Base-by-base conservation (phyloP, 2,329 filamentous ascomycete genomes). In the Colletotrichum gigasporum region DNA sequence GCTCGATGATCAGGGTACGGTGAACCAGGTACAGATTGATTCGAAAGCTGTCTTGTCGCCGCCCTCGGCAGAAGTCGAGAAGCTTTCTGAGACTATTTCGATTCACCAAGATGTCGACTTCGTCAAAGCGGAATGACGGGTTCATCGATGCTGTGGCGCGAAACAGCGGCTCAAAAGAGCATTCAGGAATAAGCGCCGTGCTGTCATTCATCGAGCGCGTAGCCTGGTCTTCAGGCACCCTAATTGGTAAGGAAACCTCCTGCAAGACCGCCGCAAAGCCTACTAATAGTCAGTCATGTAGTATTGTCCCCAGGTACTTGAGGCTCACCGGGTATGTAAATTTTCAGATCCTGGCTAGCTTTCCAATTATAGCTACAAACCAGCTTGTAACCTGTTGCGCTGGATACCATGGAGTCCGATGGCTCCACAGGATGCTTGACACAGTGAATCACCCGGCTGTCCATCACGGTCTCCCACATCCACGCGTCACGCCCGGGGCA, bases 11-110 rank as follows among this genome's bases (percentile, higher is more conserved):
- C 8, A 60, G 24, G 5, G 47, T 60, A 11, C 14, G 18, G 12
- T 35, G 14, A 1, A 53, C 45, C 12, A 60, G 18, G 26, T 42
- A 22, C 6, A 60, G 56, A 6, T 45, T 45, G 26, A 60, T 14
- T 9, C 11, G 48, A 22, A 60, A 53, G 45, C 30, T 53, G 14
- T 60, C 35, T 35, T 48, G 47, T 3, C 12, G 14, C 2, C 35
- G 16, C n/a, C 37, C 26, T 3, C 14, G 11, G 20, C 16, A 52
- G 24, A 60, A 53, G 16, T 52, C 26, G 47, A 60, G 34, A 18
- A 60, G 45, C 28, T 45, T 60, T 35, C 56, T 32, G 20, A 60
- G 56, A 20, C 45, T 60, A 12, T 58, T 58, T 3, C 34, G 34
- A 22, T 52, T 52, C 22, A 39, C 48, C 14, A 52, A 18, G 34